A percentile compares a stretch with the other conserved stretches of the same genome.
These are phyloP conservation scores for Cicer pinnatifidum DNA, from an alignment of 306 rosid species.

Conservation along the genomic window DNA sequence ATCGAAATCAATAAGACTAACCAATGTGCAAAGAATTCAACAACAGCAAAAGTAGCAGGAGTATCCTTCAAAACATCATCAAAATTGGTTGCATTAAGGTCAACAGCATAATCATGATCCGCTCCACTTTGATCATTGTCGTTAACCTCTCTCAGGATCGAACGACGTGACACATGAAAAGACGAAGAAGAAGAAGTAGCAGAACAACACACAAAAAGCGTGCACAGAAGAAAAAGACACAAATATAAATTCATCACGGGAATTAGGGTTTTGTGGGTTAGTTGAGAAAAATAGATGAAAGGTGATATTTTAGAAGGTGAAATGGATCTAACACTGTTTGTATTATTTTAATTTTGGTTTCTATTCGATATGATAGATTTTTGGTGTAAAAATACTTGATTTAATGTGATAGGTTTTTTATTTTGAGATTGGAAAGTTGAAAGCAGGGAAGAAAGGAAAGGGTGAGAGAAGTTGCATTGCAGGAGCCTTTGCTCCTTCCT, in stretches of 20 bases:
- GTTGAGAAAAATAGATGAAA: slow-evolving; percentile 30
- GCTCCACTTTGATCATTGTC: slow-evolving; percentile 39
- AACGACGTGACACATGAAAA: slow-evolving; percentile 61
- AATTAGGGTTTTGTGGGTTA: slow-evolving; percentile 52
- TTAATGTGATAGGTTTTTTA: background rate
- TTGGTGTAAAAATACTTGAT: slow-evolving; percentile 1
- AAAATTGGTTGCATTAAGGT: slow-evolving; percentile 74
- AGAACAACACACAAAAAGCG: slow-evolving; percentile 47
- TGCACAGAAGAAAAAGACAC: slow-evolving; percentile 53
- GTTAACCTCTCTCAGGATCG: slow-evolving; percentile 64
- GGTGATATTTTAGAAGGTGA: slow-evolving; percentile 34
- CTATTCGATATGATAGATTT: background rate
- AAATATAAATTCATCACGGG: slow-evolving; percentile 47
- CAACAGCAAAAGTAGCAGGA: slow-evolving; percentile 79
- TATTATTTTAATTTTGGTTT: background rate
- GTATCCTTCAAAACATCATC: slow-evolving; percentile 75
- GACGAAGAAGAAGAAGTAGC: slow-evolving; percentile 44
- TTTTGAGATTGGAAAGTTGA: too few species aligned
- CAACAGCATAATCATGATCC: slow-evolving; percentile 71
- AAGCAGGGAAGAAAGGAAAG: too few species aligned
- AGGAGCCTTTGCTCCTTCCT: too few species aligned
- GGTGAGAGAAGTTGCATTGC: too few species aligned
- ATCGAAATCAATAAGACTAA: slow-evolving; percentile 43
- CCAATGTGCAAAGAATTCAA: slow-evolving; percentile 93
- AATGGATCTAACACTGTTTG: slow-evolving; percentile 42